Evolutionary conservation across 2,329 filamentous ascomycete species (phyloP).

Genomic region (Neofusicoccum ribis): DNA sequence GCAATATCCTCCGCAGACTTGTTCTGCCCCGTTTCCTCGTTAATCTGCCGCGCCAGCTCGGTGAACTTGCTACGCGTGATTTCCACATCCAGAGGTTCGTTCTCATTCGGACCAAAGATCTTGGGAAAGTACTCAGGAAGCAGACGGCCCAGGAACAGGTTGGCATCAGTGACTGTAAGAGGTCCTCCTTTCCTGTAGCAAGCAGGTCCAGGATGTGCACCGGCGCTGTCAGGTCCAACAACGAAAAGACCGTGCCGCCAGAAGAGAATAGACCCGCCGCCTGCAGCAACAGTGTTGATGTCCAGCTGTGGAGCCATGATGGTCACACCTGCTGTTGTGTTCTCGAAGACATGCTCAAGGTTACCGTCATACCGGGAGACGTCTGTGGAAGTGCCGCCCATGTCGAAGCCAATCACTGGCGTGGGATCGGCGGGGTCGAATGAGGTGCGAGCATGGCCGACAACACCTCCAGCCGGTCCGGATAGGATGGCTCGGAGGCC

Average conservation of each 20-base stretch:
- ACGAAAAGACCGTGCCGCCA: conserved; percentile 88
- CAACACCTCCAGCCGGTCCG: conserved; percentile 39
- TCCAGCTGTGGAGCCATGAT: conserved; percentile 34
- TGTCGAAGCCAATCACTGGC: conserved; percentile 34
- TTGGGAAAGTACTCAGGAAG: conserved; percentile 34
- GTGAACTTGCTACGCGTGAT: conserved; percentile 42
- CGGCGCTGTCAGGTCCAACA: conserved; percentile 67
- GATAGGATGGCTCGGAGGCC: conserved; percentile 34
- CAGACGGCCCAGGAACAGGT: conserved; percentile 34
- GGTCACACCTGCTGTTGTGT: conserved; percentile 32
- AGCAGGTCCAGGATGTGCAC: conserved; percentile 38
- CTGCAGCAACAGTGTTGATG: conserved; percentile 44
- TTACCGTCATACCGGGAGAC: conserved; percentile 34
- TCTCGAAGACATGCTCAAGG: conserved; percentile 35
- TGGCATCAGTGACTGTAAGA: conserved; percentile 37
- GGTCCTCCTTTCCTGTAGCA: conserved; percentile 38
- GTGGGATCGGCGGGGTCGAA: conserved; percentile 27
- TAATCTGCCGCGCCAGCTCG: conserved; percentile 25
- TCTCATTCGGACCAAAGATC: conserved; percentile 35
- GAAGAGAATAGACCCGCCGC: conserved; percentile 77
- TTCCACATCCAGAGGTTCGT: conserved; percentile 44
- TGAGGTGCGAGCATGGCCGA: conserved; percentile 34
- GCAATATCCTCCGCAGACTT: conserved; percentile 31
- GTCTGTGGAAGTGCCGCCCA: conserved; percentile 35
- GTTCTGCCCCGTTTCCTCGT: conserved; percentile 32